phyloP scores from a whole-genome alignment of 345 rosid genomes.

The Hypericum perforatum region DNA sequence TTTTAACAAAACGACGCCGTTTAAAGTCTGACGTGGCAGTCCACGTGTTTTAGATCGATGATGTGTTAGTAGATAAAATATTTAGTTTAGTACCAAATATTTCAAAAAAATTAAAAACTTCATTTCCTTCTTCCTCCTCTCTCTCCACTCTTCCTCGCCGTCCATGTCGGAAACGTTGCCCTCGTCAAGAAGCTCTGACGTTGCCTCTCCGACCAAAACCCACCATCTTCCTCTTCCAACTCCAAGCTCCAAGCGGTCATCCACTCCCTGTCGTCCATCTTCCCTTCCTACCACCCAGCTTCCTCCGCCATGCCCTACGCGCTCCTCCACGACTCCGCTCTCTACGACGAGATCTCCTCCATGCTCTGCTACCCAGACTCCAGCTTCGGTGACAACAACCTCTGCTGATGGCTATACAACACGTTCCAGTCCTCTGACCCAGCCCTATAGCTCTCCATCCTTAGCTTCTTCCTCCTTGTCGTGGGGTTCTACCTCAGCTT shows the following conservation, averaged over 20 bases:
- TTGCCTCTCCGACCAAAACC: too few relatives aligned
- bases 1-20: too few relatives aligned
- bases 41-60: too few relatives aligned
- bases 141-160: too few relatives aligned
- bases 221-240: slow-evolving; percentile 10
- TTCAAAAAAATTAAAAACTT: too few relatives aligned
- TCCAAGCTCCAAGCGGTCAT: slow-evolving; percentile 31
- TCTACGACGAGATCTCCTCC: slow-evolving; percentile 51
- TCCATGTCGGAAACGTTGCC: too few relatives aligned
- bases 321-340: slow-evolving; percentile 47
- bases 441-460: slow-evolving; percentile 56
- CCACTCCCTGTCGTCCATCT: slow-evolving; percentile 36
- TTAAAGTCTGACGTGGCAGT: too few relatives aligned
- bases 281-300: slow-evolving; percentile 31
- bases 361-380: slow-evolving; percentile 59
- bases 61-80: too few relatives aligned
- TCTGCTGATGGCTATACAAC: slow-evolving; percentile 90
- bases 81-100: too few relatives aligned
- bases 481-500: slow-evolving; percentile 73
- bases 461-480: slow-evolving; percentile 54
- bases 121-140: too few relatives aligned
- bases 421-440: slow-evolving; percentile 62
- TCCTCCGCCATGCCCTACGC: slow-evolving; percentile 26
- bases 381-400: slow-evolving; percentile 68
- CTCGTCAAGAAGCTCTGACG: too few relatives aligned